A percentile compares a stretch with the other conserved stretches of the same genome.
These are phyloP conservation scores for Fusarium marasasianum DNA, from an alignment of 2,329 filamentous ascomycete genomes.

Conservation along the genomic window DNA sequence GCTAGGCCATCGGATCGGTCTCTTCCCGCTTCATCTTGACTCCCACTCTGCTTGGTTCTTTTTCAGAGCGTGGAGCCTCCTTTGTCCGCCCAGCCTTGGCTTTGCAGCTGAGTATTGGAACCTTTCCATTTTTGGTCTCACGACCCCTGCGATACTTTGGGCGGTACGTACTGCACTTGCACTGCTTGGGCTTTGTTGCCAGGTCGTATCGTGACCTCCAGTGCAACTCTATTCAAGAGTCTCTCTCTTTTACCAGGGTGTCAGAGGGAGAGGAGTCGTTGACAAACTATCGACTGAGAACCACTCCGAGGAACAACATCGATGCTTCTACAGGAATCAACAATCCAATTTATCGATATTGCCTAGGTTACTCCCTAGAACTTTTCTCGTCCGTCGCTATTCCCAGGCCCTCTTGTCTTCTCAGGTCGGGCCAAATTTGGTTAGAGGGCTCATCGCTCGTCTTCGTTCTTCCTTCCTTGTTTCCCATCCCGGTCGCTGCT, in stretches of 20 bases:
- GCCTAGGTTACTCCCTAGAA: not conserved
- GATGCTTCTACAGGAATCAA: not conserved
- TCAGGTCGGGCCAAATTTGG: constrained; percentile 8
- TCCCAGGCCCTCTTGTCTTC: constrained; percentile 17
- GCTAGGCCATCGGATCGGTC: constrained; percentile 11
- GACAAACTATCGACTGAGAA: not conserved
- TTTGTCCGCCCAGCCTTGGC: constrained; percentile 33
- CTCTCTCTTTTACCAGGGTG: too few relatives aligned
- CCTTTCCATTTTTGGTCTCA: constrained; percentile 18
- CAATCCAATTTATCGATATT: not conserved
- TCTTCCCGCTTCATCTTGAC: constrained; percentile 22
- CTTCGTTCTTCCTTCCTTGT: constrained; percentile 32
- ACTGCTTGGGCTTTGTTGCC: not conserved
- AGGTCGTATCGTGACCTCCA: constrained; percentile 22
- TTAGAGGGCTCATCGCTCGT: constrained; percentile 26
- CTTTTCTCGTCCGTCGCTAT: constrained; percentile 21
- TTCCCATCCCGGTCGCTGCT: constrained; percentile 38
- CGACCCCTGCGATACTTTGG: constrained; percentile 18
- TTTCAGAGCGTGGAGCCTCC: constrained; percentile 28
- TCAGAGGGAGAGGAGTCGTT: constrained; percentile 6
- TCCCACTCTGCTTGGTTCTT: constrained; percentile 16
- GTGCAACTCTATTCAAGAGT: constrained; percentile 14
- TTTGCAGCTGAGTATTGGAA: constrained; percentile 21
- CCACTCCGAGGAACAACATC: not conserved
- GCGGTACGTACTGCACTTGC: constrained; percentile 20